Conservation (phyloP, 1,284 basidiomycete species). For the Ganoderma resinaceum region DNA sequence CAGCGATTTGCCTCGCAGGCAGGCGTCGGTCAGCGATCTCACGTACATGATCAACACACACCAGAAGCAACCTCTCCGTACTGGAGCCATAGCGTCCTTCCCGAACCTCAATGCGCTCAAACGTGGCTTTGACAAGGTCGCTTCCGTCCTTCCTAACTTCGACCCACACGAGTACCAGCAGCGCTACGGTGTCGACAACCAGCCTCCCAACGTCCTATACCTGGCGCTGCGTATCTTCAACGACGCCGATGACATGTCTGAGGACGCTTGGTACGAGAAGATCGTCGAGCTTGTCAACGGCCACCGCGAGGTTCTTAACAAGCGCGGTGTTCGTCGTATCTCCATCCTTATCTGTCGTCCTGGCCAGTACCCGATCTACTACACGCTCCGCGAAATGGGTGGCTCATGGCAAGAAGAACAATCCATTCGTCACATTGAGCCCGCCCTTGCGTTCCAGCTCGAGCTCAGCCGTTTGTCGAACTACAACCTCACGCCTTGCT, state of each 20-base stretch:
- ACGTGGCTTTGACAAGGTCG: constrained; percentile 78
- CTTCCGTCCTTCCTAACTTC: constrained; percentile 73
- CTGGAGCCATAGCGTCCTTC: constrained; percentile 91
- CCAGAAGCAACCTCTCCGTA: constrained; percentile 87
- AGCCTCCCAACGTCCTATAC: constrained; percentile 93
- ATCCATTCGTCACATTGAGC: constrained; percentile 98
- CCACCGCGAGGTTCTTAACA: constrained; percentile 66
- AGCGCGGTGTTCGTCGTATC: constrained; percentile 89
- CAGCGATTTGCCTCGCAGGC: constrained; percentile 56
- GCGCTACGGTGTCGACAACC: constrained; percentile 75
- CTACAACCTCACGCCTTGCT: constrained; percentile 95
- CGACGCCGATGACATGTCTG: constrained; percentile 77
- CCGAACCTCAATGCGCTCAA: constrained; percentile 75
- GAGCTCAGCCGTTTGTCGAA: constrained; percentile 96
- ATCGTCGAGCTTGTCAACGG: constrained; percentile 82
- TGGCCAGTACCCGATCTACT: constrained; percentile 94
- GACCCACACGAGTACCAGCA: constrained; percentile 74
- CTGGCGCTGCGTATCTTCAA: constrained; percentile 89
- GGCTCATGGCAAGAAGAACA: constrained; percentile 93
- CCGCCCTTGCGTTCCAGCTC: constrained; percentile 97
- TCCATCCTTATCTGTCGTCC: constrained; percentile 93
- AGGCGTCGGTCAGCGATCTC: constrained; percentile 93
- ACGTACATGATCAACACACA: constrained; percentile 87
- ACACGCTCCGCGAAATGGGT: constrained; percentile 84
- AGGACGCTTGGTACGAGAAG: constrained; percentile 81